Evolutionary conservation across 1,284 basidiomycete genomes (phyloP).

Genomic region (Heterobasidion annosum): DNA sequence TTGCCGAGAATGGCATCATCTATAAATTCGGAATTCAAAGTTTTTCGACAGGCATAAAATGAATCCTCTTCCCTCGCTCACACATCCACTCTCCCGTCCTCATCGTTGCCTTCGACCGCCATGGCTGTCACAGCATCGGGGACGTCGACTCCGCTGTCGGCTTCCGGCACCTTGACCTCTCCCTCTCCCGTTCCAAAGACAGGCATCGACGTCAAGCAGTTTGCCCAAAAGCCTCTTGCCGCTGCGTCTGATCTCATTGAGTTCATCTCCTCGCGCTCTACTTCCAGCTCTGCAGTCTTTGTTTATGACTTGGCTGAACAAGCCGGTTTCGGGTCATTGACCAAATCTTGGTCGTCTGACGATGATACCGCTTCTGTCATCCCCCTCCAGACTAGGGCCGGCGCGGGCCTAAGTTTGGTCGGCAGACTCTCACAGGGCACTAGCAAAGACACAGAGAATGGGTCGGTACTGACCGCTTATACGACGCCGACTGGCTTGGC

Average conservation of each 20-base stretch:
- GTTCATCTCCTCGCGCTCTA: constrained; percentile 45
- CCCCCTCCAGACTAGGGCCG: constrained; percentile 77
- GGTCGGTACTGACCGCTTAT: constrained; percentile 63
- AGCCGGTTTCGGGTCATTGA: constrained; percentile 64
- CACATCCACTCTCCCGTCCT: no score
- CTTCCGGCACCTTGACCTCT: background rate
- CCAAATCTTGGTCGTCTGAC: constrained; percentile 48
- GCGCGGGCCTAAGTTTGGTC: constrained; percentile 77
- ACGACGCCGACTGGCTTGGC: constrained; percentile 71
- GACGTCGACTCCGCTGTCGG: no score
- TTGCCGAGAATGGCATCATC: no score
- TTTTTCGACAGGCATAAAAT: no score
- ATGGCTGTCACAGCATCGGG: no score
- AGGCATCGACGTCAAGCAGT: constrained; percentile 10
- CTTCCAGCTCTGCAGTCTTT: constrained; percentile 59
- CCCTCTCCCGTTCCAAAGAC: constrained; percentile 13
- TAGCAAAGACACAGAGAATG: constrained; percentile 51
- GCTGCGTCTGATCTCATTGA: constrained; percentile 60
- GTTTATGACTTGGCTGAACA: constrained; percentile 77
- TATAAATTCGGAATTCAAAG: background rate
- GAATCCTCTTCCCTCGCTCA: no score
- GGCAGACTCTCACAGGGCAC: constrained; percentile 75
- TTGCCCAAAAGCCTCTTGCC: constrained; percentile 18
- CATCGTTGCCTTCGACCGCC: no score
- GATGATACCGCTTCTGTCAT: constrained; percentile 46